Evolutionary conservation across 495 filamentous ascomycete species (phyloP).

Genomic region (Podospora pseudoanserina): DNA sequence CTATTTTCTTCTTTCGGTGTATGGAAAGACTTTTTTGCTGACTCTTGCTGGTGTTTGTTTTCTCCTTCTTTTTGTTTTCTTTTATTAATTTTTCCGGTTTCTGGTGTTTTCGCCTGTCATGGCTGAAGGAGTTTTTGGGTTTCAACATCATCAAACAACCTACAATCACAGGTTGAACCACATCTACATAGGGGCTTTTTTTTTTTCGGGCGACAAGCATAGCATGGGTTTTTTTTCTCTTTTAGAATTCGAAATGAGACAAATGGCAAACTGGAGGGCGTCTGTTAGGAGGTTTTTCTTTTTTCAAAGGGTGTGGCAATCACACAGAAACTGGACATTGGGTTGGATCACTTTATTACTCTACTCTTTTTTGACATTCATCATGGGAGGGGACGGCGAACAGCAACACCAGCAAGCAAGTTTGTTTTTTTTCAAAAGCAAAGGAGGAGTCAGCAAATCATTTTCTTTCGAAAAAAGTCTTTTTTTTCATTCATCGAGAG

Average conservation of each 20-base stretch:
- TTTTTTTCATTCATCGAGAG: slow-evolving; percentile 15
- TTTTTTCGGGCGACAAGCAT: slow-evolving; percentile 24
- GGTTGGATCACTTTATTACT: slow-evolving; percentile 24
- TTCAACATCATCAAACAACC: slow-evolving; percentile 10
- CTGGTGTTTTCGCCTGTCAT: not conserved
- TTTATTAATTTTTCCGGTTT: slow-evolving; percentile 4
- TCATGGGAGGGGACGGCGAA: slow-evolving; percentile 12
- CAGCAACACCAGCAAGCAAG: slow-evolving; percentile 17
- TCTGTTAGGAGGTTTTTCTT: slow-evolving; percentile 3
- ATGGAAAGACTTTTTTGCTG: slow-evolving; percentile 26
- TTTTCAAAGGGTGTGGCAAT: slow-evolving; percentile 1
- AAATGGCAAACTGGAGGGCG: slow-evolving; percentile 19
- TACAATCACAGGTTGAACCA: slow-evolving; percentile 12
- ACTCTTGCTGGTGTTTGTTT: slow-evolving; percentile 27
- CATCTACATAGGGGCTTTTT: slow-evolving; percentile 1
- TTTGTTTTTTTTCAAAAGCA: not conserved
- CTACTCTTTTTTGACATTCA: slow-evolving; percentile 4
- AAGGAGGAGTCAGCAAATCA: slow-evolving; percentile 29
- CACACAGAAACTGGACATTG: slow-evolving; percentile 29
- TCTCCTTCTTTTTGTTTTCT: slow-evolving; percentile 22
- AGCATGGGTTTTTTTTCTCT: slow-evolving; percentile 27
- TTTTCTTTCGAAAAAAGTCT: slow-evolving; percentile 13
- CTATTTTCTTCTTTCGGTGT: slow-evolving; percentile 18
- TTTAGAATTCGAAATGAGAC: slow-evolving; percentile 27
- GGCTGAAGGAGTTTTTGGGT: not conserved